Evolutionary conservation across 306 rosid species (phyloP), one percentile per base, ranked within the genome.

Genomic region (Castanospermum australe): DNA sequence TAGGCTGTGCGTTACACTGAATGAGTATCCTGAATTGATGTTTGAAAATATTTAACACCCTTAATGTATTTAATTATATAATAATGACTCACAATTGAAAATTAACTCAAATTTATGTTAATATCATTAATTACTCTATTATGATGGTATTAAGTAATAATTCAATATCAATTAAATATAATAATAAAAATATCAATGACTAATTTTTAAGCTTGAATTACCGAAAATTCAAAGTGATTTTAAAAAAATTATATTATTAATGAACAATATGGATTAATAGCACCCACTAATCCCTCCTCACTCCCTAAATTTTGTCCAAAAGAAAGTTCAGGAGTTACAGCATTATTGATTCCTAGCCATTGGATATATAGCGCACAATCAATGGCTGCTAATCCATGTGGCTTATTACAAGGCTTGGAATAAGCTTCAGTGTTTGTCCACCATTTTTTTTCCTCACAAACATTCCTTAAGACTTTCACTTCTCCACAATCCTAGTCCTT

Each of bases 241-340:
- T n/a, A n/a, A n/a, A n/a, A n/a, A n/a, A n/a, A n/a, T n/a, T n/a
- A 14, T 51, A 18, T 36, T 57, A 22, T 55, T 18, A 41, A 42
- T 20, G 32, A 56, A 17, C 11, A 15, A 67, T 82, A 41, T 48
- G 8, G 17, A 18, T 71, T 28, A 56, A 84, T 86, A 73, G 81
- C 72, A 71, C 59, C 79, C 92, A 82, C 82, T 84, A 90, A 90
- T 92, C 81, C 61, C 92, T 86, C 89, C 61, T 35, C 71, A 20
- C 28, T 28, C 36, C 60, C 60, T 61, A 81, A 47, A 60, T 57
- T 78, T 87, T 84, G 78, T 72, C 36, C 73, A 70, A 63, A 75
- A 59, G 84, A 88, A 89, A 89, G 84, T 80, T 87, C 50, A 86
- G 89, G 93, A 87, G 95, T 92, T 89, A 87, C 92, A 67, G 13